Evolutionary conservation across 1,139 yeast species (phyloP).

Genomic region (Lodderomyces margitis): DNA sequence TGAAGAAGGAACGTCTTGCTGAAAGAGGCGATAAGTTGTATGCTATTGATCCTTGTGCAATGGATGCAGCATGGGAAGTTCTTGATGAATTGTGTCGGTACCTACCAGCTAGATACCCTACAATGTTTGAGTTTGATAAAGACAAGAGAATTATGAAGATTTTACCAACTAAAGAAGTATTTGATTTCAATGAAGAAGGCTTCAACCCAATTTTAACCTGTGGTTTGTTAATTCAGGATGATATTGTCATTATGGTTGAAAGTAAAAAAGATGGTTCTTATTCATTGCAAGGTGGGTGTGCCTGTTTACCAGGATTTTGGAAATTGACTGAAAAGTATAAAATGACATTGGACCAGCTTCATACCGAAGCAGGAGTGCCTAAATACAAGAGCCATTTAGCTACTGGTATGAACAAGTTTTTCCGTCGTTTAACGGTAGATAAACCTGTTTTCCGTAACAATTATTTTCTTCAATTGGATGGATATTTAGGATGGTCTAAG

Average conservation of each 20-base stretch:
- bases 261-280: slow-evolving; percentile 51
- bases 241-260: slow-evolving; percentile 65
- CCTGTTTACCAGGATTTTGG: slow-evolving; percentile 66
- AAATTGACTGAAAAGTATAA: slow-evolving; percentile 55
- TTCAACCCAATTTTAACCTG: slow-evolving; percentile 58
- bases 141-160: slow-evolving; percentile 51
- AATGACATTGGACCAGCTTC: slow-evolving; percentile 55
- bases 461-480: slow-evolving; percentile 64
- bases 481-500: slow-evolving; percentile 59
- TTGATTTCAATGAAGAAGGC: slow-evolving; percentile 17
- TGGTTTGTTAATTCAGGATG: slow-evolving; percentile 63
- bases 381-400: slow-evolving; percentile 56
- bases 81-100: slow-evolving; percentile 52
- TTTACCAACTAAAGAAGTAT: slow-evolving; percentile 49
- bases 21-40: slow-evolving; percentile 48
- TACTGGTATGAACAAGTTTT: slow-evolving; percentile 64
- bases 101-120: slow-evolving; percentile 59
- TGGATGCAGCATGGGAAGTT: slow-evolving; percentile 56
- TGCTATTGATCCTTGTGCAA: slow-evolving; percentile 52
- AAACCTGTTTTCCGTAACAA: slow-evolving; percentile 64
- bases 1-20: slow-evolving; percentile 48
- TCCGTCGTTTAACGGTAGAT: slow-evolving; percentile 51
- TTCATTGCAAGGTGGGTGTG: slow-evolving; percentile 56
- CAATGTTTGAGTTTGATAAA: slow-evolving; percentile 44
- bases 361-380: slow-evolving; percentile 66